Percentiles rank a stretch among this genome's conserved stretches.
These are phyloP conservation scores for Chlamydomonas applanata DNA, from an alignment of 139 green algal genomes.

Conservation along the genomic window DNA sequence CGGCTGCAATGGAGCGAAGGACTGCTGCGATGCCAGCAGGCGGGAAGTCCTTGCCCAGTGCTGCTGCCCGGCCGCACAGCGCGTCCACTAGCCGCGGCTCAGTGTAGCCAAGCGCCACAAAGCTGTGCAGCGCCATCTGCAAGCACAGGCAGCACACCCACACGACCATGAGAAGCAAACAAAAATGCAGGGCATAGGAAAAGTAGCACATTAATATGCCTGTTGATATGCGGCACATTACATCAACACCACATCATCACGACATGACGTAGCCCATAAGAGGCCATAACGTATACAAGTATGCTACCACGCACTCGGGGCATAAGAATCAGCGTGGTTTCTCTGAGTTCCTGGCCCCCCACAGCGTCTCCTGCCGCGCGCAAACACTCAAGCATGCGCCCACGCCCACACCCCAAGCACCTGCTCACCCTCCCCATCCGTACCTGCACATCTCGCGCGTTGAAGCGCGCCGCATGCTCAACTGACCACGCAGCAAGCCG, in stretches of 20 bases:
- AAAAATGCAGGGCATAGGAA: background rate
- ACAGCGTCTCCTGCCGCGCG: background rate
- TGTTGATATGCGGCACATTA: background rate
- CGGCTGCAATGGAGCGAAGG: too few species aligned
- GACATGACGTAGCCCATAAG: too few species aligned
- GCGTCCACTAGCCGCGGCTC: background rate
- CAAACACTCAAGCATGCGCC: background rate
- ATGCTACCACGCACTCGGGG: too few species aligned
- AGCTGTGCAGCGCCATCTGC: slow-evolving; percentile 9
- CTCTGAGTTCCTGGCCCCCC: too few species aligned
- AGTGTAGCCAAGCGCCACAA: slow-evolving; percentile 1
- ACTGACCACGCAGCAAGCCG: background rate
- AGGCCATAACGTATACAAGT: too few species aligned
- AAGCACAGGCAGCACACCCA: background rate
- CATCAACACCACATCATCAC: too few species aligned
- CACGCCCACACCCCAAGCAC: background rate
- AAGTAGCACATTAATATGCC: background rate
- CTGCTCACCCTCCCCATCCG: too few species aligned
- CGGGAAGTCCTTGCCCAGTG: slow-evolving; percentile 6
- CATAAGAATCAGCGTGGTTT: too few species aligned
- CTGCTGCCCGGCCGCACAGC: background rate
- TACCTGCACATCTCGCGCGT: slow-evolving; percentile 3
- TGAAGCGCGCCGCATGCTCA: background rate
- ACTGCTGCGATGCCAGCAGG: background rate
- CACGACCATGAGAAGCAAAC: background rate